Base-by-base conservation (phyloP, 2,329 filamentous ascomycete species). In the Thelonectria blattea region DNA sequence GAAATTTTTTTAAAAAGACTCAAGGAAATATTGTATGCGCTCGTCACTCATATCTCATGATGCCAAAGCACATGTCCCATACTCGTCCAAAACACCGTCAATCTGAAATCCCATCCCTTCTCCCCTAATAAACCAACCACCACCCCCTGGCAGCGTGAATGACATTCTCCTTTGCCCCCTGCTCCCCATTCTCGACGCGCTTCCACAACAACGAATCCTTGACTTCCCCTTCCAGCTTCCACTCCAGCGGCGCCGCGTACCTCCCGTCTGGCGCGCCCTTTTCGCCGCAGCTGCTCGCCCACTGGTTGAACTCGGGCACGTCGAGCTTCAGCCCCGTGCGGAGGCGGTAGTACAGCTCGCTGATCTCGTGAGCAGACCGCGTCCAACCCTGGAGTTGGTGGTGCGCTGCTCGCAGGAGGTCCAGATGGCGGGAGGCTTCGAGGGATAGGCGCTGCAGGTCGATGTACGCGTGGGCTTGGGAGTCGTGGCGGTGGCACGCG, bases 351-450 rank as follows among this genome's bases (percentile, higher is more conserved):
- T 68, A 61, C 7, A 70, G 34, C 1, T 70, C 64, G 22, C 60
- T 52, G 30, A 68, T 61, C 55, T 71, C 66, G 9, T 37, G 39
- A 5, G 39, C 46, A 2, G 66, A 51, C 42, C 64, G 65, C 0
- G 64, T 65, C 66, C 62, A 69, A 15, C 60, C 64, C 42, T 68
- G 52, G 10, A 65, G n/a, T 14, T 68, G 65, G 52, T 63, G 54
- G 17, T 69, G 60, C 1, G 58, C 37, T 9, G 54, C 58, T 52
- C 63, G 65, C 10, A 70, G 59, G 2, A 69, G 60, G n/a, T 66
- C 66, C 3, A 71, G 64, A 9, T 69, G 68, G 2, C 62, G 55
- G 1, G 46, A 43, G 5, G 68, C 64, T 22, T 70, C 68, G 4
- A 56, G 20, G 3, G 30, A 48, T 11, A 71, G 63, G 0, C 57